phyloP scores from a whole-genome alignment of 2,329 filamentous ascomycete species.

The Emmonsiellopsis sp. region DNA sequence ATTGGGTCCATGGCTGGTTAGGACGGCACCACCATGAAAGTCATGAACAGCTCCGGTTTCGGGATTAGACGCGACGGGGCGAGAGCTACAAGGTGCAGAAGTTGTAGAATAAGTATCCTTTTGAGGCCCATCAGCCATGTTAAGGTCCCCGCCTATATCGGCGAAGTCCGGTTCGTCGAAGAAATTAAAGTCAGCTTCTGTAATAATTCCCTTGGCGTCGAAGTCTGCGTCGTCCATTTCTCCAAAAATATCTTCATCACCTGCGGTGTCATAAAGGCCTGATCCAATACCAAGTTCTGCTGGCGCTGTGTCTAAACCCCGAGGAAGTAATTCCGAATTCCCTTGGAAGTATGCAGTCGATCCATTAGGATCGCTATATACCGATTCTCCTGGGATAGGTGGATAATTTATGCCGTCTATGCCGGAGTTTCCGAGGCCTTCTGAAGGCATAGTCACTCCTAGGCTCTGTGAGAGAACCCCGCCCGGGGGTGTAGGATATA shows the following conservation, averaged over 20 bases:
- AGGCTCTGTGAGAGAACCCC: conserved; percentile 1
- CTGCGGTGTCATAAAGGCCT: conserved; percentile 33
- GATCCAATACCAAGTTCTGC: conserved; percentile 26
- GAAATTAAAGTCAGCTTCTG: conserved; percentile 56
- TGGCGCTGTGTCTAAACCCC: conserved; percentile 17
- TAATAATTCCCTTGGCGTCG: conserved; percentile 43
- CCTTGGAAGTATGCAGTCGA: conserved; percentile 8
- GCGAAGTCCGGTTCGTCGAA: conserved; percentile 47
- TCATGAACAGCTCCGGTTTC: too few relatives aligned
- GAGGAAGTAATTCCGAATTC: conserved; percentile 15
- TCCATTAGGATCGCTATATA: conserved; percentile 10
- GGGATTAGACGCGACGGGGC: not conserved
- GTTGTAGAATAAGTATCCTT: not conserved
- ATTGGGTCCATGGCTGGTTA: too few relatives aligned
- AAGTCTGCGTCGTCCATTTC: conserved; percentile 48
- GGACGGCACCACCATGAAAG: too few relatives aligned
- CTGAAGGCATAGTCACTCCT: not conserved
- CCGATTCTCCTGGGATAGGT: conserved; percentile 10
- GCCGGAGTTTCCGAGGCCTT: conserved; percentile 11
- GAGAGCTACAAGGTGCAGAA: not conserved
- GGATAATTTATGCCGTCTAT: conserved; percentile 16
- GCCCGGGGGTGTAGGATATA: conserved; percentile 47
- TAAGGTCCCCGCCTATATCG: not conserved
- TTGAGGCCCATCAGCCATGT: not conserved
- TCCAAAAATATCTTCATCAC: conserved; percentile 50